Conservation (phyloP, 177 flowering plant genomes). For the Telopea speciosissima region DNA sequence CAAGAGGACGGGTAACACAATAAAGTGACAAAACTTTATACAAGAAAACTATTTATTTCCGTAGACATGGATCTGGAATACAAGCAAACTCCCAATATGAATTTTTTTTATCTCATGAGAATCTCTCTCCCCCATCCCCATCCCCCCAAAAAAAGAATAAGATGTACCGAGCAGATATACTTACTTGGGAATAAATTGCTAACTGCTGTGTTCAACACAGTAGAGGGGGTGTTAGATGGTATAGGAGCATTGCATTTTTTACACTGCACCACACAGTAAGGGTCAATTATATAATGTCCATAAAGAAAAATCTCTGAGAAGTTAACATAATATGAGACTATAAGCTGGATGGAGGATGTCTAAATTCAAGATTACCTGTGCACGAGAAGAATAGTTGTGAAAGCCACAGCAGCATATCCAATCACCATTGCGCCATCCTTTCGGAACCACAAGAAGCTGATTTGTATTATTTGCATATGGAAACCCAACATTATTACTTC, state of each 20-base stretch:
- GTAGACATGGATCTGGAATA: background rate
- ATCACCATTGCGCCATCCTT: conserved; percentile 92
- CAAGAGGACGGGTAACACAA: background rate
- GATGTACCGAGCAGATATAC: background rate
- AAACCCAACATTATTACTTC: conserved; percentile 32
- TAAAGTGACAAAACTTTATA: background rate
- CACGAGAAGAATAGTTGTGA: conserved; percentile 87
- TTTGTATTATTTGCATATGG: conserved; percentile 36
- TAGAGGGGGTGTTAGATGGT: conserved; percentile 40
- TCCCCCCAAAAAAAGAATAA: too few species aligned
- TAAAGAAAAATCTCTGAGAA: background rate
- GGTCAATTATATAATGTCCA: conserved; percentile 4
- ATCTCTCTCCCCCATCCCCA: background rate
- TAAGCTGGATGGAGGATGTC: background rate
- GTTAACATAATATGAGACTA: background rate
- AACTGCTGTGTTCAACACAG: conserved; percentile 24
- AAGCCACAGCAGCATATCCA: conserved; percentile 94
- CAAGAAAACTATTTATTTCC: background rate
- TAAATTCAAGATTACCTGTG: conserved; percentile 40
- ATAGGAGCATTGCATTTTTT: conserved; percentile 75
- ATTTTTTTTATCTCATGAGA: background rate
- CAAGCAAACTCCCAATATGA: background rate
- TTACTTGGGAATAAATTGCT: conserved; percentile 25
- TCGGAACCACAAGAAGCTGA: conserved; percentile 47
- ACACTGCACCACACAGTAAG: conserved; percentile 51